A percentile compares a stretch with the other conserved stretches of the same genome.
Conservation (phyloP, 139 green algal genomes). For the Nannochloris sp. region DNA sequence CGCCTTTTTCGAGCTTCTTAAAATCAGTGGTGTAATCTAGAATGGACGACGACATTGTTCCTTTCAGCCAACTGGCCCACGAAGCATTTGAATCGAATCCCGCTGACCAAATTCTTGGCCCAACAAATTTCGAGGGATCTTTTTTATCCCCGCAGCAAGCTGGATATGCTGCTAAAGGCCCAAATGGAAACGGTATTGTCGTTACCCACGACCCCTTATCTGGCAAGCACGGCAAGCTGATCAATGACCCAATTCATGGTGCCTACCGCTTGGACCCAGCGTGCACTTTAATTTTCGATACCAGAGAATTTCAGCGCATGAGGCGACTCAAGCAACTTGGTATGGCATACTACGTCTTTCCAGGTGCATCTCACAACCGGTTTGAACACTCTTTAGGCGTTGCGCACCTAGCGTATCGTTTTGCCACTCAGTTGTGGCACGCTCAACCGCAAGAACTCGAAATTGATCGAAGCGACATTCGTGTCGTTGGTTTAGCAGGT, state of each 20-base stretch:
- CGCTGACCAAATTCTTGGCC: not conserved
- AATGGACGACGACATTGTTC: too few species aligned
- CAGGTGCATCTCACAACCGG: conserved; percentile 69
- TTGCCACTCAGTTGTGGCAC: conserved; percentile 22
- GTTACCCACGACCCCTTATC: not conserved
- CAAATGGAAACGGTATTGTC: not conserved
- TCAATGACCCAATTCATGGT: conserved; percentile 65
- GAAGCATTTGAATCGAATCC: not conserved
- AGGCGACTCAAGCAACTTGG: conserved; percentile 81
- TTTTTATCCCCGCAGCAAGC: not conserved
- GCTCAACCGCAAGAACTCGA: conserved; percentile 40
- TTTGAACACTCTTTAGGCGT: conserved; percentile 82
- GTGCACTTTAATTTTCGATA: conserved; percentile 64
- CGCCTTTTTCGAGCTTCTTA: too few species aligned
- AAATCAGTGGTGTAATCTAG: too few species aligned
- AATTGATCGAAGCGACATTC: conserved; percentile 50
- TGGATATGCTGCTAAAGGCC: not conserved
- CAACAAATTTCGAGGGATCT: conserved; percentile 3
- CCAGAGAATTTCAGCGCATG: conserved; percentile 76
- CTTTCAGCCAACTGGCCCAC: conserved; percentile 4
- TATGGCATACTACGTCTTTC: conserved; percentile 29
- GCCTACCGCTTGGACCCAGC: conserved; percentile 35
- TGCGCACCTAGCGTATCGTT: conserved; percentile 43
- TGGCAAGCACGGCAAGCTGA: conserved; percentile 19
- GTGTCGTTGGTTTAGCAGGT: conserved; percentile 47